Percentiles rank a stretch among this genome's conserved stretches.
These are phyloP conservation scores for Trapa bicornis DNA, from an alignment of 345 rosid genomes.

Conservation along the genomic window DNA sequence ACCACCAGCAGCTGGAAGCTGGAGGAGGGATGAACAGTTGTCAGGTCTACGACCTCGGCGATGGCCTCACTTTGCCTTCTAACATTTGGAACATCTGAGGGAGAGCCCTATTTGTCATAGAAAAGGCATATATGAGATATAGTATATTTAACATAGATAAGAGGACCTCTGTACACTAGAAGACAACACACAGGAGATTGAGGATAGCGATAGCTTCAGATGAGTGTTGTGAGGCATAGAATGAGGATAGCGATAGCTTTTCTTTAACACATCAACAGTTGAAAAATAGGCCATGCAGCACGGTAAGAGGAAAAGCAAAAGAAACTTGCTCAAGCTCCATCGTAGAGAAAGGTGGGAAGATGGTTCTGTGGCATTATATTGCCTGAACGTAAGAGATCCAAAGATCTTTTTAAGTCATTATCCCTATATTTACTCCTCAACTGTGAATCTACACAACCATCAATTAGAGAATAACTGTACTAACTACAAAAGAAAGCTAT, in stretches of 20 bases:
- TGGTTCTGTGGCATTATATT: too few relatives aligned
- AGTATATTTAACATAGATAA: background rate
- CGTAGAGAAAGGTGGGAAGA: too few relatives aligned
- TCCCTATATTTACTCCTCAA: too few relatives aligned
- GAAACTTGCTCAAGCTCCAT: background rate
- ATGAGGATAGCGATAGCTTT: background rate
- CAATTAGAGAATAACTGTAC: too few relatives aligned
- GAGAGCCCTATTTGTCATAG: background rate
- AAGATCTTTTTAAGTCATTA: too few relatives aligned
- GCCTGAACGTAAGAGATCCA: too few relatives aligned
- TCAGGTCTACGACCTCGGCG: conserved; percentile 40
- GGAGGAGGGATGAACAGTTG: conserved; percentile 25
- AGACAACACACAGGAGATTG: background rate
- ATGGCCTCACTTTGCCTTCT: conserved; percentile 37
- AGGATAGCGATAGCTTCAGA: conserved; percentile 1
- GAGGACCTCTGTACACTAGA: background rate
- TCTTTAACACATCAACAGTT: background rate
- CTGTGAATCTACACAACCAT: too few relatives aligned
- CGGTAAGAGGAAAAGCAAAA: background rate
- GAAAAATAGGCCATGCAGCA: background rate
- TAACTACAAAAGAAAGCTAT: too few relatives aligned
- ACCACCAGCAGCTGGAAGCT: conserved; percentile 6
- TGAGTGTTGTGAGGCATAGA: background rate
- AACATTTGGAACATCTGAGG: conserved; percentile 62
- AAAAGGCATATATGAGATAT: background rate